Evolutionary conservation across 352 stramenopile genomes (phyloP).

Genomic region (Thalassiosira mediterranea): DNA sequence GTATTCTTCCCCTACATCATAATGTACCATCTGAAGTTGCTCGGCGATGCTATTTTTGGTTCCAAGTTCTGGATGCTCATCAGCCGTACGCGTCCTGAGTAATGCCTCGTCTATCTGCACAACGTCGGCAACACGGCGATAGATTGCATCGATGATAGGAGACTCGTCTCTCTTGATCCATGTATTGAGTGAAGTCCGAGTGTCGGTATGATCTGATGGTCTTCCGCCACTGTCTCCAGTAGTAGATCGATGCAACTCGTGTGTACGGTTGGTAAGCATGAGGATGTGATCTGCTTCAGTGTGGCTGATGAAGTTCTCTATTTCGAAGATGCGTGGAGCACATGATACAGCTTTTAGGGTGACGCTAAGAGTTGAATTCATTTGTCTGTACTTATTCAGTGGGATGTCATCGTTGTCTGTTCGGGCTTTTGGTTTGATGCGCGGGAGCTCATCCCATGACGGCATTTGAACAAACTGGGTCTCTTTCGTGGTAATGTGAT

Average conservation of each 20-base stretch:
- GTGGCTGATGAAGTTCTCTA: conserved; percentile 71
- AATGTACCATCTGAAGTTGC: conserved; percentile 84
- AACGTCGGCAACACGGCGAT: conserved; percentile 72
- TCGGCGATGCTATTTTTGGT: conserved; percentile 60
- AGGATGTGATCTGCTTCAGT: conserved; percentile 64
- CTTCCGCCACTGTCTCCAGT: conserved; percentile 29
- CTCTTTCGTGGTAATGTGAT: conserved; percentile 46
- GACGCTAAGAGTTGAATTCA: conserved; percentile 38
- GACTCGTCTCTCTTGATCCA: conserved; percentile 76
- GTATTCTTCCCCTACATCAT: conserved; percentile 77
- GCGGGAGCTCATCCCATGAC: conserved; percentile 30
- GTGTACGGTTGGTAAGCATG: conserved; percentile 27
- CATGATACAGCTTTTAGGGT: conserved; percentile 64
- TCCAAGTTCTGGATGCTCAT: conserved; percentile 43
- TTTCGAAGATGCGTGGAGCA: conserved; percentile 72
- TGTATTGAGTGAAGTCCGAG: conserved; percentile 75
- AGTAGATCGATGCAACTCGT: conserved; percentile 32
- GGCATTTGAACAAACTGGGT: conserved; percentile 59
- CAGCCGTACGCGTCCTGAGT: conserved; percentile 32
- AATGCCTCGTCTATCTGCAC: conserved; percentile 79
- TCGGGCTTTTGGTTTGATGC: background rate
- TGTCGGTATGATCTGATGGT: conserved; percentile 43
- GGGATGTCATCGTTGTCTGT: conserved; percentile 7
- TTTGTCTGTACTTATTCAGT: conserved; percentile 25
- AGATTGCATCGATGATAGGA: conserved; percentile 75